Percentiles rank a stretch among this genome's conserved stretches.
phyloP scores from a whole-genome alignment of 129 eudicot species.

The Solidago caesia region DNA sequence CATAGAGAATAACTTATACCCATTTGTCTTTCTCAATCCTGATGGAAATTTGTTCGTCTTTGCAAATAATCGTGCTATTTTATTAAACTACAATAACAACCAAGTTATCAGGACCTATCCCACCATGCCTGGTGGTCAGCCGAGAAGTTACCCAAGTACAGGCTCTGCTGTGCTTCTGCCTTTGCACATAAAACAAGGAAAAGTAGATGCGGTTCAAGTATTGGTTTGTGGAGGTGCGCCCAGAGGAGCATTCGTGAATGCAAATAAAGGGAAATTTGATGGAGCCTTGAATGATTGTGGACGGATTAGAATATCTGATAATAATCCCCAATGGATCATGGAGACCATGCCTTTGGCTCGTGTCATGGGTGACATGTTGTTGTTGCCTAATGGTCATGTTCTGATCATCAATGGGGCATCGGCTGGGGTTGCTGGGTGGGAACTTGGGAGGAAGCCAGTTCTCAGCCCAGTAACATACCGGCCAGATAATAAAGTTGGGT shows the following conservation, averaged over 20 bases:
- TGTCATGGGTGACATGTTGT: conserved; percentile 66
- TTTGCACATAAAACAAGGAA: conserved; percentile 36
- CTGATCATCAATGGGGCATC: conserved; percentile 53
- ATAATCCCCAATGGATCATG: conserved; percentile 47
- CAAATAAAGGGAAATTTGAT: conserved; percentile 37
- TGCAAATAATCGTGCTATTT: conserved; percentile 66
- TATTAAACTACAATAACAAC: conserved; percentile 45
- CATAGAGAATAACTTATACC: conserved; percentile 68
- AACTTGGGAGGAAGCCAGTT: conserved; percentile 47
- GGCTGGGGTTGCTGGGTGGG: conserved; percentile 58
- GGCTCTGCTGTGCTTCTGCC: conserved; percentile 85
- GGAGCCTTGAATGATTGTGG: conserved; percentile 51
- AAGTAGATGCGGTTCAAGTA: conserved; percentile 37
- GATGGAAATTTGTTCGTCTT: conserved; percentile 71
- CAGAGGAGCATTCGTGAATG: conserved; percentile 36
- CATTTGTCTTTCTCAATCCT: conserved; percentile 58
- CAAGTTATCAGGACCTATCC: conserved; percentile 60
- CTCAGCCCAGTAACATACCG: conserved; percentile 46
- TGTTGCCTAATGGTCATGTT: conserved; percentile 52
- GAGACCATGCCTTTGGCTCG: conserved; percentile 68
- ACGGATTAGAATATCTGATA: conserved; percentile 47
- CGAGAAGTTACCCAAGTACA: conserved; percentile 71
- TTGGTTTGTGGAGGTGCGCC: conserved; percentile 82
- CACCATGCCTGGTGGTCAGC: conserved; percentile 64
- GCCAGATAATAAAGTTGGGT: conserved; percentile 26